phyloP scores from a whole-genome alignment of 257 asterid genomes.

The Solanum tacnaense region DNA sequence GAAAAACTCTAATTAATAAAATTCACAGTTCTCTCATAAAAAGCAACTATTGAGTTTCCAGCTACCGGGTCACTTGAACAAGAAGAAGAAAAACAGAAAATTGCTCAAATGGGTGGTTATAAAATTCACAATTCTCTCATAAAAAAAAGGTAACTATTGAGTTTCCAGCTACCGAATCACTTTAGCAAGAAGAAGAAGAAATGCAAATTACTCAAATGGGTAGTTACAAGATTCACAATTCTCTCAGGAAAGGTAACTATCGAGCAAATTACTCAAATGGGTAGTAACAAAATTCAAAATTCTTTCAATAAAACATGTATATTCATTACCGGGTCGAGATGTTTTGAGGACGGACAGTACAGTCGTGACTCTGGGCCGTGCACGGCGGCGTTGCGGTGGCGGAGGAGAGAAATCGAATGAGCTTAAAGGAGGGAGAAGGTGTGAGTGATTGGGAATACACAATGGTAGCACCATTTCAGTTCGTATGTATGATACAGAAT shows the following conservation, averaged over 20 bases:
- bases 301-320: not conserved
- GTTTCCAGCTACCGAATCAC: too few species aligned
- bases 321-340: conserved; percentile 38
- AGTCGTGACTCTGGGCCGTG: conserved; percentile 15
- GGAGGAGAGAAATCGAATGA: not conserved
- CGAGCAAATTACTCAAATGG: not conserved
- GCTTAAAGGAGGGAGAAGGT: not conserved
- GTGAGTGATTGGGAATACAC: not conserved
- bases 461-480: not conserved
- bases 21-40: not conserved
- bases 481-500: not conserved
- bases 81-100: not conserved
- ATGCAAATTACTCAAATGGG: not conserved
- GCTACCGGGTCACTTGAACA: not conserved
- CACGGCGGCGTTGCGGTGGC: conserved; percentile 19
- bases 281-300: not conserved
- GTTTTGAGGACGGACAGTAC: conserved; percentile 49
- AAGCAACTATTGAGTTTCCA: not conserved
- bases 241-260: not conserved
- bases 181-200: not conserved
- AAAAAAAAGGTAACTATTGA: not conserved
- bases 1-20: not conserved
- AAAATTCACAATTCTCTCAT: not conserved
- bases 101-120: not conserved
- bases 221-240: not conserved